phyloP scores from a whole-genome alignment of 371 early-diverging fungal species.

The Thermomucor indicae-seudaticae region DNA sequence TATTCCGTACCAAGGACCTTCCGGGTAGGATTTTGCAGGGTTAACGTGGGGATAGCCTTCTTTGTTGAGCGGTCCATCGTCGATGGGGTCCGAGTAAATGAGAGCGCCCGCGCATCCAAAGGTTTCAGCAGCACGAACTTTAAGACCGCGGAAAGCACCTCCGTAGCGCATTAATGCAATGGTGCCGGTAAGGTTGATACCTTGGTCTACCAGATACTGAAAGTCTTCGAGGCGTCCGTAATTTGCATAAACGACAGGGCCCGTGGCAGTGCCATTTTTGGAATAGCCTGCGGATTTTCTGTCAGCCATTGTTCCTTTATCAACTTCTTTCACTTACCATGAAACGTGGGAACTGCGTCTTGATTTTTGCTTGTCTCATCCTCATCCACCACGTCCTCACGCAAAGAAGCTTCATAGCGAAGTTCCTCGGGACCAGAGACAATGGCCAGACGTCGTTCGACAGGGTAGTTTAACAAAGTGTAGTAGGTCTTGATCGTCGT shows the following conservation, averaged over 20 bases:
- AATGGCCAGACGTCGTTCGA: conserved; percentile 47
- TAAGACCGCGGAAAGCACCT: conserved; percentile 51
- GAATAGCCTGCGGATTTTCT: conserved; percentile 32
- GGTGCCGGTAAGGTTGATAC: conserved; percentile 43
- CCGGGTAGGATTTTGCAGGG: conserved; percentile 52
- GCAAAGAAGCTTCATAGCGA: conserved; percentile 47
- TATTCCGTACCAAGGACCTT: conserved; percentile 52
- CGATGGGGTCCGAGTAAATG: conserved; percentile 30
- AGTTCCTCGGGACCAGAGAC: conserved; percentile 41
- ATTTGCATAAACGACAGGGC: conserved; percentile 62
- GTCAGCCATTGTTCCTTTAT: neutral
- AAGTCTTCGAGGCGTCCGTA: conserved; percentile 64
- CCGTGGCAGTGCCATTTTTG: conserved; percentile 58
- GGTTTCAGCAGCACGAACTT: conserved; percentile 58
- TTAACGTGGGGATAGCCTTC: conserved; percentile 31
- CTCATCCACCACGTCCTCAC: conserved; percentile 53
- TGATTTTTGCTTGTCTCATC: conserved; percentile 50
- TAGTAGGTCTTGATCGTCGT: conserved; percentile 54
- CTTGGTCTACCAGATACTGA: conserved; percentile 34
- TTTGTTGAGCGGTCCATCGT: conserved; percentile 20
- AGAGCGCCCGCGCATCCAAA: conserved; percentile 57
- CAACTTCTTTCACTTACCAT: conserved; percentile 23
- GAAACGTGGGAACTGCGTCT: conserved; percentile 59
- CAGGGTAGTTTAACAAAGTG: conserved; percentile 57
- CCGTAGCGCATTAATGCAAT: conserved; percentile 65